Percentiles rank a stretch among this genome's conserved stretches.
phyloP scores from a whole-genome alignment of 2,329 filamentous ascomycete genomes.

The Beauveria sp. region DNA sequence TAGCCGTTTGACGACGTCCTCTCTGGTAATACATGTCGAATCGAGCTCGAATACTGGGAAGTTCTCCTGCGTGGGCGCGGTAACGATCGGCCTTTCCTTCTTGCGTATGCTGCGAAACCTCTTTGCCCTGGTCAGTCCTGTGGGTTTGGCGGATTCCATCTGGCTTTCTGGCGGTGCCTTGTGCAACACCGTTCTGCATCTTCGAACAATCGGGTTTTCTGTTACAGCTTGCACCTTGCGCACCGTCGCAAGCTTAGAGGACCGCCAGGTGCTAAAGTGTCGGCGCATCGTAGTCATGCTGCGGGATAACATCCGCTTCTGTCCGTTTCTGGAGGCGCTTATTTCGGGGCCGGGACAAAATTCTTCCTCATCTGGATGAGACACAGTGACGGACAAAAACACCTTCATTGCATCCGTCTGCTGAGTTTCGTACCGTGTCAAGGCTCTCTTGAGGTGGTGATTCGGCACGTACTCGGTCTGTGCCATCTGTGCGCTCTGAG shows the following conservation, averaged over 20 bases:
- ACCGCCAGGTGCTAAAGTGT: neutral
- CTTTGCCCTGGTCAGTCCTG: neutral
- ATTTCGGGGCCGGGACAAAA: neutral
- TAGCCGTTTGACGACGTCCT: neutral
- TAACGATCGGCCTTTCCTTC: neutral
- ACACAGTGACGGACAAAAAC: neutral
- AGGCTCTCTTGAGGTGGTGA: neutral
- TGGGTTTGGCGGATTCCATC: neutral
- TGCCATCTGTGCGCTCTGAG: neutral
- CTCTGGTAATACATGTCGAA: neutral
- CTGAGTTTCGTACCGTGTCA: neutral
- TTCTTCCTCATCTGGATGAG: neutral
- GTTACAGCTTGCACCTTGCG: neutral
- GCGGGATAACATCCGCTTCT: neutral
- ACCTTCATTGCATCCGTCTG: neutral
- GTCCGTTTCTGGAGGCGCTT: neutral
- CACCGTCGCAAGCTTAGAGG: neutral
- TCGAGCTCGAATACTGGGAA: neutral
- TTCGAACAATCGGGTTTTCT: neutral
- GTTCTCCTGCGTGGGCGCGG: neutral
- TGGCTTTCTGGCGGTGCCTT: neutral
- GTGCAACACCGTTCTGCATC: neutral
- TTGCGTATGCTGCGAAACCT: neutral
- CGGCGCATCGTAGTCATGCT: neutral
- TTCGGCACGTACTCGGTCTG: neutral